A percentile compares a stretch with the other conserved stretches of the same genome.
Evolutionary conservation across 345 rosid species (phyloP).

Genomic region (Pelargonium nanum): DNA sequence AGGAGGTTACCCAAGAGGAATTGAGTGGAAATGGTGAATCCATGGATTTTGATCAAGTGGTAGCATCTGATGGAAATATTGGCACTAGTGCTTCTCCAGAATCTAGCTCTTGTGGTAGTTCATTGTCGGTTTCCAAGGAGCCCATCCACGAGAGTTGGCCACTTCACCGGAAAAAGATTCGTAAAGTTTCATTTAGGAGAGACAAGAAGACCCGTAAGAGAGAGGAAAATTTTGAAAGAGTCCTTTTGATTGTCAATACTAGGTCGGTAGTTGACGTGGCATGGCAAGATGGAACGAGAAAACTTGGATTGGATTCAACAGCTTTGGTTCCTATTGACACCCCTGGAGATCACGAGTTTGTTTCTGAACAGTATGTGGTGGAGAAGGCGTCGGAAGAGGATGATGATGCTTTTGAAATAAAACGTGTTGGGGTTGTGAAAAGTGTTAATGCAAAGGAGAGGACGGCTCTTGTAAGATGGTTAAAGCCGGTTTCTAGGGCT

Average conservation of each 20-base stretch:
- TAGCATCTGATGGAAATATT: constrained; percentile 25
- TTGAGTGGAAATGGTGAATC: constrained; percentile 29
- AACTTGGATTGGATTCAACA: constrained; percentile 47
- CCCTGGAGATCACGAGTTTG: constrained; percentile 69
- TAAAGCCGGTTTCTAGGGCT: too few species aligned
- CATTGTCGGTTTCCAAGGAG: constrained; percentile 52
- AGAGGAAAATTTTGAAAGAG: constrained; percentile 27
- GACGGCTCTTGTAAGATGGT: constrained; percentile 69
- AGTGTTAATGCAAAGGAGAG: constrained; percentile 67
- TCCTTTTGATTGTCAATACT: constrained; percentile 51
- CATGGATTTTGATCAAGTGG: constrained; percentile 25
- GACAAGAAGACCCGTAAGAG: constrained; percentile 38
- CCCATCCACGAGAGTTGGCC: constrained; percentile 72
- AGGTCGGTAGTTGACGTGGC: constrained; percentile 54
- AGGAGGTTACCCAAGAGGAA: constrained; percentile 42
- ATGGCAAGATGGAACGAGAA: constrained; percentile 90
- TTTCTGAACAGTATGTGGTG: constrained; percentile 83
- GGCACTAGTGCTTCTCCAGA: constrained; percentile 25
- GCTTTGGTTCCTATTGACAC: constrained; percentile 49
- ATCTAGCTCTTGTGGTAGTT: constrained; percentile 40
- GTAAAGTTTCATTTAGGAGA: constrained; percentile 67
- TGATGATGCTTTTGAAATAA: too few species aligned
- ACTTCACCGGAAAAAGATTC: constrained; percentile 81
- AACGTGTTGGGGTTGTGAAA: constrained; percentile 65
- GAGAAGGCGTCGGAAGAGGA: too few species aligned